Evolutionary conservation across 1,284 basidiomycete species (phyloP).

Genomic region (Trichosporon asahii): DNA sequence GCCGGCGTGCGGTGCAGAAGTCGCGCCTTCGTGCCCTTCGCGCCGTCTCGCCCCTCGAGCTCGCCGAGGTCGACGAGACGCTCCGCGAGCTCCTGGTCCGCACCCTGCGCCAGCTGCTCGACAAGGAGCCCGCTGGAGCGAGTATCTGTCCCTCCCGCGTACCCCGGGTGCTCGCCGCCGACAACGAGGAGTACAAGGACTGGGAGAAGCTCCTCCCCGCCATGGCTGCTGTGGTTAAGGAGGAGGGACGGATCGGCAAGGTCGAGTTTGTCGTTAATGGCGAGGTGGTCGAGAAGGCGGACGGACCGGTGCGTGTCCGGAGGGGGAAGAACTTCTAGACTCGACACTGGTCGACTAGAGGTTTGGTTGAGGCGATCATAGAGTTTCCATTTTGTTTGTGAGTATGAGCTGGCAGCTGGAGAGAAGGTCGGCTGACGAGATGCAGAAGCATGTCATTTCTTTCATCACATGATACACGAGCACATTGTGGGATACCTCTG

Average conservation of each 20-base stretch:
- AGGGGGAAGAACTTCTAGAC: conserved; percentile 11
- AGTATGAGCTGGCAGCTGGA: background rate
- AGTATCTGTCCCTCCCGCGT: conserved; percentile 16
- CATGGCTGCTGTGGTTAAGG: conserved; percentile 10
- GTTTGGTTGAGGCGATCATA: background rate
- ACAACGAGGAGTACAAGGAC: conserved; percentile 8
- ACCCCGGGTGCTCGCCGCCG: conserved; percentile 6
- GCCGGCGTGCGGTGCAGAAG: conserved; percentile 17
- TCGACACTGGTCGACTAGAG: background rate
- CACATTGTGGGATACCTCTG: no score
- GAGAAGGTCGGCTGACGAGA: background rate
- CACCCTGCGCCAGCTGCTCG: conserved; percentile 9
- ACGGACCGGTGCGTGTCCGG: conserved; percentile 11
- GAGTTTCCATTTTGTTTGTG: background rate
- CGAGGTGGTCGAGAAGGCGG: background rate
- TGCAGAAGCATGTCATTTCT: background rate
- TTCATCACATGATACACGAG: no score
- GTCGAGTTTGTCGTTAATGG: conserved; percentile 3
- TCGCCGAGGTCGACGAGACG: background rate
- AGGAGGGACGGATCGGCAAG: conserved; percentile 3
- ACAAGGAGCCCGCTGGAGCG: background rate
- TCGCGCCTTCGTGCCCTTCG: conserved; percentile 14
- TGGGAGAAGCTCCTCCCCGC: conserved; percentile 14
- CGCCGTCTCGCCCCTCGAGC: background rate
- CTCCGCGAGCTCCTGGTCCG: background rate